Conservation (phyloP, 2,329 filamentous ascomycete genomes). For the Penicillium sp. region DNA sequence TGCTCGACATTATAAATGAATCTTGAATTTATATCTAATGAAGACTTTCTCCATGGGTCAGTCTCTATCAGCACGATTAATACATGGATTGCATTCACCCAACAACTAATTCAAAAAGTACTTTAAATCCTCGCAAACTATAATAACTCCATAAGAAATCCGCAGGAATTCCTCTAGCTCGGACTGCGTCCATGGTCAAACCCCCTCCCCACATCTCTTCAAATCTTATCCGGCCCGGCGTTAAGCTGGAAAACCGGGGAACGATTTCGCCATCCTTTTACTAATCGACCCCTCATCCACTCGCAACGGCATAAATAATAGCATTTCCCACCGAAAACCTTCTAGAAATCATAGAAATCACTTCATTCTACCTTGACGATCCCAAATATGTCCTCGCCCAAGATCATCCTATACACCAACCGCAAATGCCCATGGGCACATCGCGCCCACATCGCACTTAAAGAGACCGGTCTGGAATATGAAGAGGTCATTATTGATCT, state of each 20-base stretch:
- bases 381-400: conserved; percentile 33
- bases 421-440: conserved; percentile 67
- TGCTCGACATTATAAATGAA: too few relatives aligned
- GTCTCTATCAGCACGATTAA: too few relatives aligned
- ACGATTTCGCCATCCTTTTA: conserved; percentile 20
- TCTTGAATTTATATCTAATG: too few relatives aligned
- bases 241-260: conserved; percentile 5
- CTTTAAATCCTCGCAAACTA: too few relatives aligned
- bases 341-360: conserved; percentile 8
- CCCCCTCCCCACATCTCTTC: too few relatives aligned
- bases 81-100: too few relatives aligned
- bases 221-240: conserved; percentile 14
- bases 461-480: conserved; percentile 59
- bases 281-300: conserved; percentile 22
- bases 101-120: too few relatives aligned
- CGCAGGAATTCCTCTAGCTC: too few relatives aligned
- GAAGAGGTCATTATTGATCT: conserved; percentile 71
- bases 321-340: conserved; percentile 7
- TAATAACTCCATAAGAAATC: too few relatives aligned
- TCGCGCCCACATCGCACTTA: conserved; percentile 65
- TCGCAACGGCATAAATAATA: conserved; percentile 16
- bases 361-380: conserved; percentile 7
- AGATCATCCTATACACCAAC: conserved; percentile 66
- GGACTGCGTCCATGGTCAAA: too few relatives aligned
- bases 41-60: too few relatives aligned